These are phyloP conservation scores for Rhodamnia rubescens DNA, from an alignment of 345 rosid species.

Conservation along the genomic window DNA sequence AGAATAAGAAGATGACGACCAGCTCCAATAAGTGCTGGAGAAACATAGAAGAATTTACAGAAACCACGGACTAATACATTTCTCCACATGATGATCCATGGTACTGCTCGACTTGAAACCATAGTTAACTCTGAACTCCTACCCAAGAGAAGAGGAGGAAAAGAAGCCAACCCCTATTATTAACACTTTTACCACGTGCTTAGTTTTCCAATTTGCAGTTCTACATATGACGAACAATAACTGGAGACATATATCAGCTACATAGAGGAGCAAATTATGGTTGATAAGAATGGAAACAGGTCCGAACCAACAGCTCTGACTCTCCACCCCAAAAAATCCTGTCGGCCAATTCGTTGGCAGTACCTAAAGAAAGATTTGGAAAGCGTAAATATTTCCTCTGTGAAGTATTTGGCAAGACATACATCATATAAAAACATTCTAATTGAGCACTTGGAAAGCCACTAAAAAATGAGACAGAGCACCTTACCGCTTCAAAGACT, in stretches of 20 bases:
- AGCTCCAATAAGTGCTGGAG: background rate
- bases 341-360: conserved; percentile 57
- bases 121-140: background rate
- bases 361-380: conserved; percentile 30
- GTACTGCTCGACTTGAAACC: background rate
- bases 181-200: background rate
- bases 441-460: background rate
- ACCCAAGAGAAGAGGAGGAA: background rate
- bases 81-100: background rate
- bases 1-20: background rate
- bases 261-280: background rate
- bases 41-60: background rate
- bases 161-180: background rate
- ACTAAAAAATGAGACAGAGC: background rate
- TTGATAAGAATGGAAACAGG: background rate
- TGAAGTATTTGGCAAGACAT: background rate
- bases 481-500: conserved; percentile 62
- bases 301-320: conserved; percentile 79
- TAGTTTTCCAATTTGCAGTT: background rate
- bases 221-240: background rate
- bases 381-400: background rate
- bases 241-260: background rate
- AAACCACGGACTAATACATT: background rate
- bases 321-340: conserved; percentile 97
- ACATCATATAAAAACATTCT: background rate